Conservation (phyloP, 768 basidiomycete species). For the Trametes cingulata region DNA sequence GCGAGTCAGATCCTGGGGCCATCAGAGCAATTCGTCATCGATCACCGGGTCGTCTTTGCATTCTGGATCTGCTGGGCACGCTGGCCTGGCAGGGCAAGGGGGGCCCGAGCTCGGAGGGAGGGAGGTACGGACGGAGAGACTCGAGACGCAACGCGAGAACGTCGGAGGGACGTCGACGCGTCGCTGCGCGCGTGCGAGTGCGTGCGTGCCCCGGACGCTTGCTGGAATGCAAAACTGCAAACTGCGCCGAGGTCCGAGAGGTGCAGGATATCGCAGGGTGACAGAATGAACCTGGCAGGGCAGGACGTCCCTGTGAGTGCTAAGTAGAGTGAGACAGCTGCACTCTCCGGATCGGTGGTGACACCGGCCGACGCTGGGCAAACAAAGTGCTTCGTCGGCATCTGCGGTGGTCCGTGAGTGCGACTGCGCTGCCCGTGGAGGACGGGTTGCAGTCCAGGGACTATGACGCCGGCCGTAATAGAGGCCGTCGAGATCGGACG, state of each 20-base stretch:
- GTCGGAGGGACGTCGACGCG: too few relatives aligned
- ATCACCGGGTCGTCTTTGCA: background rate
- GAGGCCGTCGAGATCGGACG: too few relatives aligned
- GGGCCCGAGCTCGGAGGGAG: background rate
- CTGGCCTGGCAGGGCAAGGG: background rate
- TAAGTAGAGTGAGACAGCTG: too few relatives aligned
- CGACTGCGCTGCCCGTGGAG: background rate
- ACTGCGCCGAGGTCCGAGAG: too few relatives aligned
- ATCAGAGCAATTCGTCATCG: background rate
- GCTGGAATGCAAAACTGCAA: too few relatives aligned
- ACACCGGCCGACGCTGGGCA: background rate
- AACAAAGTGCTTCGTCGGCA: background rate
- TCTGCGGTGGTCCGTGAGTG: background rate
- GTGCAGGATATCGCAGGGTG: too few relatives aligned
- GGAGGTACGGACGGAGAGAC: background rate
- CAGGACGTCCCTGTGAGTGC: too few relatives aligned
- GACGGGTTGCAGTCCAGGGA: background rate
- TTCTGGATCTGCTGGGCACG: background rate
- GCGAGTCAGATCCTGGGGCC: background rate
- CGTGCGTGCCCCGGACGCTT: too few relatives aligned
- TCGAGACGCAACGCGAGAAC: constrained; percentile 8
- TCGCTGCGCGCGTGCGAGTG: too few relatives aligned
- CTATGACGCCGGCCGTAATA: too few relatives aligned
- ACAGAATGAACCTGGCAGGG: too few relatives aligned
- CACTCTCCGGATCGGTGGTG: background rate